Base-by-base conservation (phyloP, 2,329 filamentous ascomycete species). In the Onygena corvina region DNA sequence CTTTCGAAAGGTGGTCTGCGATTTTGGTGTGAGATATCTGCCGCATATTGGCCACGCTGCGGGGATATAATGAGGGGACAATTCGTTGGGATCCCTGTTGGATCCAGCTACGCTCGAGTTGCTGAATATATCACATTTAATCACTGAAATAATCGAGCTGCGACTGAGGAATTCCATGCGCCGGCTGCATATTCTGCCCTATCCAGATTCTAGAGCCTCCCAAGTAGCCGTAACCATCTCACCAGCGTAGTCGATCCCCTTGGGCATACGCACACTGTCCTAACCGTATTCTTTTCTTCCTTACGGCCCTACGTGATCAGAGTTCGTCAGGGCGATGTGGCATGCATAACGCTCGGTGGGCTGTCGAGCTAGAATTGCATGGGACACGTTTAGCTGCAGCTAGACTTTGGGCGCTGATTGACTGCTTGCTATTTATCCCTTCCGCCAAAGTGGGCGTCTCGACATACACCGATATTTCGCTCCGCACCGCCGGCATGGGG, bases 381-480 rank as follows among this genome's bases (percentile, higher is more conserved):
- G 30, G 30, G 30, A 46, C 42, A 46, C 42, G 27, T 33, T 46
- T 46, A 46, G 42, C 42, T 46, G 42, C 30, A 33, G 42, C 25
- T 31, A 31, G 25, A 33, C 42, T 20, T 33, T 31, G 42, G 27
- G n/a, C 27, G 30, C 14, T 46, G 42, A 46, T 46, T 33, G 30
- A 33, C 42, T 27, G n/a, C n/a, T n/a, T n/a, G n/a, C n/a, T n/a
- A n/a, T n/a, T n/a, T n/a, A 30, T 46, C 25, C 9, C 27, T 31
- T 44, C 27, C 27, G 21, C 23, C 46, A 27, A 40, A 42, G 47
- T 49, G 47, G 47, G 27, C 47, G 12, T 49, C 14, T 27, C n/a
- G 21, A 47, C 47, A 23, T 35, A 30, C 47, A 49, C 47, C 47
- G 47, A 49, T 44, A 49, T 49, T 49, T 31, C 42, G 12, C 42